Conservation (phyloP, 1,284 basidiomycete species). For the Trametes sp. region DNA sequence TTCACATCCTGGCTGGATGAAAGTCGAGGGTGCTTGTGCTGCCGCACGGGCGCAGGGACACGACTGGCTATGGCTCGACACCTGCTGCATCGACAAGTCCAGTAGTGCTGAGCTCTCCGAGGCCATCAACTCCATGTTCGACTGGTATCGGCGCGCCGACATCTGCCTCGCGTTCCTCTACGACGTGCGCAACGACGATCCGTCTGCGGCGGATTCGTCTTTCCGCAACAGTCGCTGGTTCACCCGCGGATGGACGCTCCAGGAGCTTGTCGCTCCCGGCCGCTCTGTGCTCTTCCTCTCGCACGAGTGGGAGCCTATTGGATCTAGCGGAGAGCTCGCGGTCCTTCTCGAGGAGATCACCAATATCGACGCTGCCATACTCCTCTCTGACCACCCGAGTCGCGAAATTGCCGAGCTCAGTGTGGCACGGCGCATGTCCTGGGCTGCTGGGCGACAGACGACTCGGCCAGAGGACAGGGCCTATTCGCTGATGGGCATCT, state of each 20-base stretch:
- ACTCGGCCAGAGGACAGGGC: background rate
- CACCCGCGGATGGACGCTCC: slow-evolving; percentile 5
- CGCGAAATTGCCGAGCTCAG: background rate
- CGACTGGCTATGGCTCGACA: slow-evolving; percentile 8
- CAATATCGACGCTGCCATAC: background rate
- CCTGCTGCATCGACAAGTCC: slow-evolving; percentile 5
- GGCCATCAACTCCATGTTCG: slow-evolving; percentile 1
- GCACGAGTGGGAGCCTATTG: background rate
- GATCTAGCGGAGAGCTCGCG: background rate
- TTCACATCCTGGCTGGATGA: background rate
- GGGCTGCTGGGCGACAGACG: slow-evolving; percentile 1
- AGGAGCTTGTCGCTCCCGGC: slow-evolving; percentile 4
- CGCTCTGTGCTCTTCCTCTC: background rate
- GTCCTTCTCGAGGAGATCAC: background rate
- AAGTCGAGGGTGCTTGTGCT: background rate
- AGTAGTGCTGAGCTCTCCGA: slow-evolving; percentile 6
- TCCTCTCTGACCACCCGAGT: background rate
- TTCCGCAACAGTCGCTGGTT: slow-evolving; percentile 1
- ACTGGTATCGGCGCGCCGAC: background rate
- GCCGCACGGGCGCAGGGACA: background rate
- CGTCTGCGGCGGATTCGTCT: background rate
- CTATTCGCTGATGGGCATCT: slow-evolving; percentile 6
- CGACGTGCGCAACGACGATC: background rate
- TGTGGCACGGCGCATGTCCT: slow-evolving; percentile 2
- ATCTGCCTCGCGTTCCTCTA: background rate